Evolutionary conservation across 805 yeast species (phyloP).

Genomic region (Candida pini): DNA sequence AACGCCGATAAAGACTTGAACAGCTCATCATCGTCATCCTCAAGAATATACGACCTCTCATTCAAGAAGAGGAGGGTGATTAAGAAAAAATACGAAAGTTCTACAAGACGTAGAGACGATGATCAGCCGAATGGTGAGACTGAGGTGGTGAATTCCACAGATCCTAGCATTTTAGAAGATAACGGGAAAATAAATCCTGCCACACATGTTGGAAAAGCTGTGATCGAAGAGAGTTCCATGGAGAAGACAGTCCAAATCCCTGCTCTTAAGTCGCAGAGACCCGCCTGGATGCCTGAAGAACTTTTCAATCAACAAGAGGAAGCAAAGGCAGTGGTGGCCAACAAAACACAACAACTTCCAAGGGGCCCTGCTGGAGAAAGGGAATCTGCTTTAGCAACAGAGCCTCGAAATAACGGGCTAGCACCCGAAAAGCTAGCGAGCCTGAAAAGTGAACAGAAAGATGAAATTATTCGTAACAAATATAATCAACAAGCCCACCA

Average conservation of each 20-base stretch:
- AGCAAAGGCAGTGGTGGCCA: constrained; percentile 8
- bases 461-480: constrained; percentile 71
- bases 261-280: constrained; percentile 13
- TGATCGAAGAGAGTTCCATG: not conserved
- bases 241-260: constrained; percentile 1
- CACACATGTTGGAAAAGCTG: not conserved
- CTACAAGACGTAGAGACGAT: constrained; percentile 12
- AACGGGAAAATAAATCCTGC: not conserved
- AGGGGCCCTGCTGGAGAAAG: not conserved
- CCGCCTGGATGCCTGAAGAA: constrained; percentile 31
- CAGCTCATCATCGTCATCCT: not conserved
- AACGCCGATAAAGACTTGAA: not conserved
- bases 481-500: constrained; percentile 80
- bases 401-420: not conserved
- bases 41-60: constrained; percentile 5
- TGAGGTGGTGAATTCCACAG: not conserved
- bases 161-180: not conserved
- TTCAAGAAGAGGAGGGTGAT: constrained; percentile 17
- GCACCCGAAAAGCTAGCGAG: constrained; percentile 25
- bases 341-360: not conserved
- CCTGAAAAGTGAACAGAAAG: constrained; percentile 35
- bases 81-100: constrained; percentile 9
- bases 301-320: constrained; percentile 18
- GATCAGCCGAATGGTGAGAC: constrained; percentile 1
- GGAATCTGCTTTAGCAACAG: not conserved